Evolutionary conservation across 495 filamentous ascomycete species (phyloP).

Genomic region (Podospora sp.): DNA sequence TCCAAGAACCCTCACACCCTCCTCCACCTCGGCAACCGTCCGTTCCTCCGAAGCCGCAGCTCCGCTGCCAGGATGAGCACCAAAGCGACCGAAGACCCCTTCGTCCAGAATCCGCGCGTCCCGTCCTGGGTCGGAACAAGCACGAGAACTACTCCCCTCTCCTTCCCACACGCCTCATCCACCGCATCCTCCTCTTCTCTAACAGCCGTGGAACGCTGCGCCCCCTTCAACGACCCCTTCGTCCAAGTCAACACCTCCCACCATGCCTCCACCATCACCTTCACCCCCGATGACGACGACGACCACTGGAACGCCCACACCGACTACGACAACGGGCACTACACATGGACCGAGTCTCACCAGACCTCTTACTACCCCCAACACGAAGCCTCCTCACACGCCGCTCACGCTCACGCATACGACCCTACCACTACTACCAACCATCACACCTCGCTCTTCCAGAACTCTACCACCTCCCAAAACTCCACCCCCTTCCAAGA

Average conservation of each 20-base stretch:
- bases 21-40: not conserved
- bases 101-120: not conserved
- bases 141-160: not conserved
- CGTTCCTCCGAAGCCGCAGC: not conserved
- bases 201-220: constrained; percentile 12
- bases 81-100: not conserved
- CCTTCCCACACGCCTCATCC: not conserved
- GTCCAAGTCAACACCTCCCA: not conserved
- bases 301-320: not conserved
- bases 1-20: not conserved
- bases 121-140: not conserved
- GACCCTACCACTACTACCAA: too few species aligned
- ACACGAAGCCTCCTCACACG: not conserved
- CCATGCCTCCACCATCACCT: not conserved
- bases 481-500: too few species aligned
- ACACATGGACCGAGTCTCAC: too few species aligned
- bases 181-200: constrained; percentile 3
- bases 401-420: too few species aligned
- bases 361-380: not conserved
- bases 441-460: too few species aligned
- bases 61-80: not conserved
- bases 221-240: not conserved
- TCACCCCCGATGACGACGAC: not conserved
- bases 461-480: too few species aligned
- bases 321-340: not conserved